phyloP scores from a whole-genome alignment of 805 yeast species.

The Kurtzmaniella cleridarum region DNA sequence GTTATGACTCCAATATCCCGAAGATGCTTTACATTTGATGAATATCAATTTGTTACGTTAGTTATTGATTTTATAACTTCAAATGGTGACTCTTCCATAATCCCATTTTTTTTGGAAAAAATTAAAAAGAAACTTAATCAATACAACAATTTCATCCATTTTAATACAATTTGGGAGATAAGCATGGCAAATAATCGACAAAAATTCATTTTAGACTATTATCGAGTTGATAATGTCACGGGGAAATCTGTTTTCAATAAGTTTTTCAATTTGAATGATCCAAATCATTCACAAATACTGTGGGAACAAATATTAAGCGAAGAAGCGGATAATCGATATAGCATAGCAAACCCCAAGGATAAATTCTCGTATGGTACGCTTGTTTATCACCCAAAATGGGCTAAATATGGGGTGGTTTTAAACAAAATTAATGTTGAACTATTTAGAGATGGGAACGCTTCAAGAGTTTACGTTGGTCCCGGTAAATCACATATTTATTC shows the following conservation, averaged over 20 bases:
- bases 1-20: too few relatives aligned
- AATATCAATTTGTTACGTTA: slow-evolving; percentile 9
- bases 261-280: slow-evolving; percentile 5
- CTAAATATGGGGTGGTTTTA: slow-evolving; percentile 8
- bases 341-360: background rate
- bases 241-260: background rate
- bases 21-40: slow-evolving; percentile 6
- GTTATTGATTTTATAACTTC: slow-evolving; percentile 3
- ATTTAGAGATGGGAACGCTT: too few relatives aligned
- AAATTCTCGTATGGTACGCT: slow-evolving; percentile 1
- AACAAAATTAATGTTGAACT: slow-evolving; percentile 2
- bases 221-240: background rate
- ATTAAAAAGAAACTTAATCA: slow-evolving; percentile 8
- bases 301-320: background rate
- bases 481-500: too few relatives aligned
- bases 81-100: too few relatives aligned
- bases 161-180: slow-evolving; percentile 8
- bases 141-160: slow-evolving; percentile 10
- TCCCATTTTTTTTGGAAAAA: too few relatives aligned
- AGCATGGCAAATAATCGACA: background rate
- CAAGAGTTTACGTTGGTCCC: too few relatives aligned
- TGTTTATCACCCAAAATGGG: slow-evolving; percentile 2
- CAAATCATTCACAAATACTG: slow-evolving; percentile 4
- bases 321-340: background rate
- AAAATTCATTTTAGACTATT: background rate